phyloP scores from a whole-genome alignment of 805 yeast genomes.

The Candida succiphila region DNA sequence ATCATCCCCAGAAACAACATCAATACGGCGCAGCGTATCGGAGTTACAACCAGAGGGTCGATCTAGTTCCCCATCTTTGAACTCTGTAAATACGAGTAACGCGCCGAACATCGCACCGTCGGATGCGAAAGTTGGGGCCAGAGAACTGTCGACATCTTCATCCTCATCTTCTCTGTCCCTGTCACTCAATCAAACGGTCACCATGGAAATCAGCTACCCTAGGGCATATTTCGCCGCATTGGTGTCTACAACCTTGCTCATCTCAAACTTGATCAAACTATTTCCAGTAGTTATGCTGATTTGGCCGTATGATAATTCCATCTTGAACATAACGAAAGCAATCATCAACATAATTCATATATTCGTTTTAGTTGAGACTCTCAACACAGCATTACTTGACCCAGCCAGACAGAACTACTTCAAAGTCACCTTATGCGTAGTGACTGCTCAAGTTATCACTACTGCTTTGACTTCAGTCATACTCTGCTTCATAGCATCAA shows the following conservation, averaged over 20 bases:
- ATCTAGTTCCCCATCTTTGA: neutral
- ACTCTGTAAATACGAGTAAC: neutral
- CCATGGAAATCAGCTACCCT: constrained; percentile 24
- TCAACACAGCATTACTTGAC: constrained; percentile 20
- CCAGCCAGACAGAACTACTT: constrained; percentile 17
- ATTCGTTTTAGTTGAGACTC: constrained; percentile 21
- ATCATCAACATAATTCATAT: constrained; percentile 21
- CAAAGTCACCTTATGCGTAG: constrained; percentile 17
- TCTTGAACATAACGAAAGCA: constrained; percentile 29
- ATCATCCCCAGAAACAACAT: neutral
- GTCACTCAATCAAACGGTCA: constrained; percentile 4
- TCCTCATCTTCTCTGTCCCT: constrained; percentile 4
- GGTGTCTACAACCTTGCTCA: constrained; percentile 57
- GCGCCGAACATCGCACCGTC: neutral
- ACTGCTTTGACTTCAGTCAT: constrained; percentile 11
- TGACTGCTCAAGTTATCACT: constrained; percentile 13
- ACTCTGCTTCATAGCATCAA: neutral
- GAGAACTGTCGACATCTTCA: neutral
- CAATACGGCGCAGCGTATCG: neutral
- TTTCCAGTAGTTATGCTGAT: constrained; percentile 90
- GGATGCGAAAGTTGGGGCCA: neutral
- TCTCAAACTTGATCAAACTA: constrained; percentile 71
- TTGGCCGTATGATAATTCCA: constrained; percentile 90
- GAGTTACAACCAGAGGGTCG: neutral
- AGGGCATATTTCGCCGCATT: constrained; percentile 22